Evolutionary conservation across 768 basidiomycete species (phyloP).

Genomic region (Cystobasidium ongulense): DNA sequence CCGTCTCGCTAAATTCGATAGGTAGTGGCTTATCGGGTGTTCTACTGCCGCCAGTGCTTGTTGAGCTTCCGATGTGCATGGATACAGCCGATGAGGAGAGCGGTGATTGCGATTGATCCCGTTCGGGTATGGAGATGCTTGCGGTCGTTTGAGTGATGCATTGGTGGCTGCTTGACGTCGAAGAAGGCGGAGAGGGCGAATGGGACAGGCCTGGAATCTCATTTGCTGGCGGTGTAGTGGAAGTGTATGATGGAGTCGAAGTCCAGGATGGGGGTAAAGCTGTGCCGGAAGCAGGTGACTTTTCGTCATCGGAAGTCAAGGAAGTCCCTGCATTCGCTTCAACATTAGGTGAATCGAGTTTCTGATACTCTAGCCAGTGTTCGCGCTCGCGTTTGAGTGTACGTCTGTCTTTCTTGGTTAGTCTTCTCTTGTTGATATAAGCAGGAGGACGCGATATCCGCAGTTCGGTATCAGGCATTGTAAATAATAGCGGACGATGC

Average conservation of each 20-base stretch:
- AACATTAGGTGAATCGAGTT: background rate
- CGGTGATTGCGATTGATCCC: no score
- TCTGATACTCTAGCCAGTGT: background rate
- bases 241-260: background rate
- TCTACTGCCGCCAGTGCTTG: background rate
- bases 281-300: no score
- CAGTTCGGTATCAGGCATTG: background rate
- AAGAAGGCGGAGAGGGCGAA: constrained; percentile 2
- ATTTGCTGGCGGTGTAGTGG: background rate
- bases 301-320: no score
- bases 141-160: no score
- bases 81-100: no score
- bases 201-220: background rate
- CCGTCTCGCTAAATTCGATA: background rate
- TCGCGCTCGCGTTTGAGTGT: background rate
- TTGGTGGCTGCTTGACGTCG: background rate
- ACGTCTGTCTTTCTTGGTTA: background rate
- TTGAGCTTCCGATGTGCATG: background rate
- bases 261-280: no score
- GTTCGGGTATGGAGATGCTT: background rate
- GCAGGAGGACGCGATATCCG: background rate
- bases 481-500: background rate
- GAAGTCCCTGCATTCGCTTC: background rate
- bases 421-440: background rate
- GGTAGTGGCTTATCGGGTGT: background rate